phyloP scores from a whole-genome alignment of 2,329 filamentous ascomycete species.

The Aspergillus bombycis region DNA sequence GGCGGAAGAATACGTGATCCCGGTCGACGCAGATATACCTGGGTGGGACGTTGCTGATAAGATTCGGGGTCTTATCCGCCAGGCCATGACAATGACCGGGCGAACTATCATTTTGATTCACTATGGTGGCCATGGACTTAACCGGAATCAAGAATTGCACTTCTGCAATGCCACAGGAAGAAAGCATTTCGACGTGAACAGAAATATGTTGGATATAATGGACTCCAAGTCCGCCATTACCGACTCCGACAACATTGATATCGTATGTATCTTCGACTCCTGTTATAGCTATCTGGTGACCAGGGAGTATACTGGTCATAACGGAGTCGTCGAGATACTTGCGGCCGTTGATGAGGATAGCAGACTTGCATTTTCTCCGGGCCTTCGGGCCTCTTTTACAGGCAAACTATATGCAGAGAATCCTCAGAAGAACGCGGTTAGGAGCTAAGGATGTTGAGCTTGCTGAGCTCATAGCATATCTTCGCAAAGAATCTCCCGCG shows the following conservation, averaged over 20 bases:
- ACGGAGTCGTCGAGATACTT: constrained; percentile 3
- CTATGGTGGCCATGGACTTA: no score
- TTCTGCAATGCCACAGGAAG: no score
- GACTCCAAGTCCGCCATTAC: not conserved
- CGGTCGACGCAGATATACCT: no score
- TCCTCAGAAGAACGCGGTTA: not conserved
- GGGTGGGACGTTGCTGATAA: no score
- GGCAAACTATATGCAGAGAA: not conserved
- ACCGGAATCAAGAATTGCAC: no score
- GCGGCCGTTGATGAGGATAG: not conserved
- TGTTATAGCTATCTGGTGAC: constrained; percentile 5
- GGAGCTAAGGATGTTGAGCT: not conserved
- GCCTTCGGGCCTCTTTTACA: not conserved
- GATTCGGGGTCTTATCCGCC: no score
- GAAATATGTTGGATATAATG: no score
- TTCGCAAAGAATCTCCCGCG: not conserved
- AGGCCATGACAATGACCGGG: no score
- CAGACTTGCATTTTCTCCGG: not conserved
- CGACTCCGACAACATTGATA: not conserved
- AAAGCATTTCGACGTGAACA: no score
- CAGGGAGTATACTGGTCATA: not conserved
- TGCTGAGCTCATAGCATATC: not conserved
- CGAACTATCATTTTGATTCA: no score
- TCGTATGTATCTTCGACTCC: constrained; percentile 4
- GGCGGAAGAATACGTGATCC: no score